Base-by-base conservation (phyloP, 2,329 filamentous ascomycete genomes). In the Colletotrichum horii region DNA sequence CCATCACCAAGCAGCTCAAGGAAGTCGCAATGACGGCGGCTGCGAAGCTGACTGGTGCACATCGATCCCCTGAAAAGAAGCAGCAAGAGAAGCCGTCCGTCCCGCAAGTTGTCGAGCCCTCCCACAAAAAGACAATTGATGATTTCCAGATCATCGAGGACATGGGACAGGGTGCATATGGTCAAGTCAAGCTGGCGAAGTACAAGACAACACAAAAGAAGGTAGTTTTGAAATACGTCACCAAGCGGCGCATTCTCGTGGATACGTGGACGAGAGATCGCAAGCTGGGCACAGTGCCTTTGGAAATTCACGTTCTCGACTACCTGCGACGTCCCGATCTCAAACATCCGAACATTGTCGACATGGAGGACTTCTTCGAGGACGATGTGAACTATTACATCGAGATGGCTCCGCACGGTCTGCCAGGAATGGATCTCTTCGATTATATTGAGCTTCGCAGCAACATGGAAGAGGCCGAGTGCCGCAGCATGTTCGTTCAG, bases 191-290 rank as follows among this genome's bases (percentile, higher is more conserved):
- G 84, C 90, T 99, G 64, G 96, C 95, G 68, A 92, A 96, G 34
- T 94, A 97, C 86, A 97, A 96, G 86, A 92, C 93, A 80, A 92
- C 90, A 67, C 92, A 91, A 68, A 94, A 93, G 83, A 98, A 97
- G 84, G 94, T 97, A 77, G 96, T 99, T 24, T 90, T 99, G 81
- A 99, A 99, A 84, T 99, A 98, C 83, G 97, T 99, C 66, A 98
- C 97, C 7, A 99, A 99, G 86, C 93, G 95, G 75, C 94, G 96
- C 60, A 99, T 99, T 83, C 90, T 99, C 16, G 96, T 99, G 77
- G 97, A 99, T 85, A 99, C 97, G 0, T 99, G 97, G 97, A 98
- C 96, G 36, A 92, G 97, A 73, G 97, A 99, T 85, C 93, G 97
- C 61, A 93, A 94, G 70, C 90, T 99, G 15, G 97, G 97, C 19